Evolutionary conservation across 176 grass and related monocot species (phyloP), one percentile per base, ranked within the genome.

Genomic region (Oryza rufipogon): DNA sequence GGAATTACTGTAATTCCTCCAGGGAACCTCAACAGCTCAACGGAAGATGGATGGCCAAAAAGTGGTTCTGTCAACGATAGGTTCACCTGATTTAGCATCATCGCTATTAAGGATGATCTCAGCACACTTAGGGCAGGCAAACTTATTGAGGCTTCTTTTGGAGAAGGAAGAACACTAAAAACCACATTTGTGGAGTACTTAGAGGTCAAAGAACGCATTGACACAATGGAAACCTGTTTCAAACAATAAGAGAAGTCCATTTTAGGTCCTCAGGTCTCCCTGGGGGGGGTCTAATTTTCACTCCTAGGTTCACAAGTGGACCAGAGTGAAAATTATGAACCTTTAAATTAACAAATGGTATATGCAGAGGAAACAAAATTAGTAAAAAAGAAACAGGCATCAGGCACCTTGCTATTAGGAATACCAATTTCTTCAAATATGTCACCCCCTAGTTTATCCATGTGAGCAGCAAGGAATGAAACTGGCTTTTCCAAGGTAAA

Each of bases 1-100:
- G 93, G 93, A 74, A 92, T 73, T 73, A 95, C 93, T 88, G 88
- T 92, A 67, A 95, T 90, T 79, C 93, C 93, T 79, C 90, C 93
- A 3, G 90, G 88, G 75, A 92, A 95, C 36, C 74, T 81, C 68
- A 95, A 61, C 79, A 95, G 51, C 41, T 95, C 90, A 66, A 95
- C 70, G 33, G 86, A 88, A 86, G 76, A 90, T 52, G 90, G 80
- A 88, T 88, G 71, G 2, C 93, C 90, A 60, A 95, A 95, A 78
- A 92, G 71, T 71, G 93, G 86, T 73, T 79, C 66, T 64, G 90
- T 92, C 80, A 92, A 84, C 42, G 93, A 84, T 28, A 95, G 77
- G 87, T 95, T 92, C 83, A 92, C 71, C 23, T 92, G 93, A 76
- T 81, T 66, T 66, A 92, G 80, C 74, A 92, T 76, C 83, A 92